Evolutionary conservation across 1,284 basidiomycete genomes (phyloP), one percentile per base, ranked within the genome.

Genomic region (Apiotrichum sp.): DNA sequence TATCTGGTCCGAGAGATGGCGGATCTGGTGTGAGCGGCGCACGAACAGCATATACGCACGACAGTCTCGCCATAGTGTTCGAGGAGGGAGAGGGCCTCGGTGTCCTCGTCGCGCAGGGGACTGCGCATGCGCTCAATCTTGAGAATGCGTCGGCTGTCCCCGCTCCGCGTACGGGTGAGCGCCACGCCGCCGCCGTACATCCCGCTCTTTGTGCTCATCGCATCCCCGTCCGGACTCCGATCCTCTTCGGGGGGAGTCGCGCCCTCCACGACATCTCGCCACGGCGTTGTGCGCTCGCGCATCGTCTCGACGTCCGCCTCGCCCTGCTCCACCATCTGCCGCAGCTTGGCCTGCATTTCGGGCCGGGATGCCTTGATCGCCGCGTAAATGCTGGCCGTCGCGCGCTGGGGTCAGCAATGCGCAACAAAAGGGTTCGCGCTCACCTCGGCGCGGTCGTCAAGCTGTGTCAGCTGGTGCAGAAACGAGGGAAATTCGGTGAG

Each of bases 361-460:
- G 66, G 66, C 7, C 57, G 49, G 10, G 58, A 34, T n/a, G 47
- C 29, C 43, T 65, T 59, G 9, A 70, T 51, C 7, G 68, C 46
- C 7, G 45, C 36, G 40, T 64, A 61, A 7, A 69, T 44, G 31
- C 62, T 52, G 6, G 57, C 55, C 0, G 65, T 62, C 14, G 60
- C 39, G 49, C 52, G 48, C 67, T 69, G 53, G 13, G 11, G 55
- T 55, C 38, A 54, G 55, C 22, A 35, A n/a, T 35, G 32, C 13
- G 32, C 36, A 6, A 13, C 41, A 11, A 22, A 22, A 47, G 6
- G 47, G 35, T 29, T 4, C 2, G 4, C 1, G 54, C 67, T 31
- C 49, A 71, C 72, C 52, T 73, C 70, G 11, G 72, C 72, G 2
- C 65, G 58, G n/a, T 62, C 56, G 49, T 74, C 72, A 2, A 62